Evolutionary conservation across 2,329 filamentous ascomycete species (phyloP), one percentile per base, ranked within the genome.

Genomic region (Penicillium freii): DNA sequence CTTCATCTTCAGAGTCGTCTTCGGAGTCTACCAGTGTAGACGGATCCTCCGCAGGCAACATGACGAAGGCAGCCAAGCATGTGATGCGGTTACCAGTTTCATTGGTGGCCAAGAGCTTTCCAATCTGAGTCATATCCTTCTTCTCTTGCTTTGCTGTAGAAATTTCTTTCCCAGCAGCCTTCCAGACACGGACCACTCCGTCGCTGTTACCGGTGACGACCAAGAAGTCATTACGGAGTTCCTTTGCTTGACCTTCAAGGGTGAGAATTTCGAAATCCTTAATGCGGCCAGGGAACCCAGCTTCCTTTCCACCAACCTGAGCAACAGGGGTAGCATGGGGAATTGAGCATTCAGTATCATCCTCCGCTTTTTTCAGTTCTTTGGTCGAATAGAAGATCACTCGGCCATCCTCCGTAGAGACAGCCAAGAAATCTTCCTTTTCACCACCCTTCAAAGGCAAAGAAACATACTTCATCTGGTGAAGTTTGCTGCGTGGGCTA

Each of bases 1-100:
- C 66, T 10, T 68, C 63, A 7, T 66, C 81, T 62, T 82, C 80
- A 46, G 45, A 48, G 45, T 62, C 62, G 11, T 79, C 78, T 55
- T 85, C 84, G 19, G 84, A 85, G 65, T 85, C 85, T 44, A 80
- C 78, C 23, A 82, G 82, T 40, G 86, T 85, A 17, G 84, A 83
- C 46, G 82, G 67, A 39, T 73, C 70, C 45, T 71, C 69, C 5
- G 75, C 79, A 66, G 86, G 83, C 73, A 90, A 83, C 91, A 97
- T 95, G 62, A 90, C 79, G 77, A 96, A 97, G 23, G 88, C 88
- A 66, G 86, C 87, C 68, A 97, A 71, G 72, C 94, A 97, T 38
- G 92, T 97, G 64, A 97, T 92, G 56, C 94, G 82, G 72, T 93
- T 92, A 45, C 88, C 87, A 23, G 92, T 96, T 74, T 92, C 88